Conservation (phyloP, 352 stramenopile species). For the Lagenidium sp. region DNA sequence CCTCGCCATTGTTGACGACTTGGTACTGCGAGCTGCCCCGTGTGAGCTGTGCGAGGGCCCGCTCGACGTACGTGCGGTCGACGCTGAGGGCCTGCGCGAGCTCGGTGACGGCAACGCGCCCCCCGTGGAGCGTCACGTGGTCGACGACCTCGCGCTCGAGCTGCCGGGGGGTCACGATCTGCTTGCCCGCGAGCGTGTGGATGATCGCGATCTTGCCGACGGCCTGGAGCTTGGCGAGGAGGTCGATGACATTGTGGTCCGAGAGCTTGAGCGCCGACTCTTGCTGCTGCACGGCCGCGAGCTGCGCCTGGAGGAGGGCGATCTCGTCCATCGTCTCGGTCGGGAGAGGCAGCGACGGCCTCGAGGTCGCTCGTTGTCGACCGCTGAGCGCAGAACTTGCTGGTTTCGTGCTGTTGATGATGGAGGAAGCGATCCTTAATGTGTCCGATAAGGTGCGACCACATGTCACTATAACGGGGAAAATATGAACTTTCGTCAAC, state of each 20-base stretch:
- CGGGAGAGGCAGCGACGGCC: no score
- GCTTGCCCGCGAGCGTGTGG: conserved; percentile 72
- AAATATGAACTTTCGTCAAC: no score
- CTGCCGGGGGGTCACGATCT: conserved; percentile 67
- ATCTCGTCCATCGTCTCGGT: conserved; percentile 79
- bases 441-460: no score
- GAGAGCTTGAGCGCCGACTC: conserved; percentile 70
- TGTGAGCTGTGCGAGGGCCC: conserved; percentile 38
- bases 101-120: conserved; percentile 54
- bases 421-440: no score
- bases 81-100: conserved; percentile 63
- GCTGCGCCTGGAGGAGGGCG: conserved; percentile 64
- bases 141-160: conserved; percentile 70
- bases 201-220: conserved; percentile 69
- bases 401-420: no score
- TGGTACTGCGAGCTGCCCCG: conserved; percentile 30
- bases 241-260: conserved; percentile 76
- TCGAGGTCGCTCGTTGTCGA: no score
- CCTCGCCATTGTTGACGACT: conserved; percentile 65
- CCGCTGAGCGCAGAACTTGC: no score
- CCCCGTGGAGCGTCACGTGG: conserved; percentile 52
- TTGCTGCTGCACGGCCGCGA: conserved; percentile 74
- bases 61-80: conserved; percentile 64
- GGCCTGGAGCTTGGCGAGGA: conserved; percentile 69
- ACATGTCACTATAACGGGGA: no score